Base-by-base conservation (phyloP, 2,329 filamentous ascomycete species). In the Thielaviopsis punctulata region DNA sequence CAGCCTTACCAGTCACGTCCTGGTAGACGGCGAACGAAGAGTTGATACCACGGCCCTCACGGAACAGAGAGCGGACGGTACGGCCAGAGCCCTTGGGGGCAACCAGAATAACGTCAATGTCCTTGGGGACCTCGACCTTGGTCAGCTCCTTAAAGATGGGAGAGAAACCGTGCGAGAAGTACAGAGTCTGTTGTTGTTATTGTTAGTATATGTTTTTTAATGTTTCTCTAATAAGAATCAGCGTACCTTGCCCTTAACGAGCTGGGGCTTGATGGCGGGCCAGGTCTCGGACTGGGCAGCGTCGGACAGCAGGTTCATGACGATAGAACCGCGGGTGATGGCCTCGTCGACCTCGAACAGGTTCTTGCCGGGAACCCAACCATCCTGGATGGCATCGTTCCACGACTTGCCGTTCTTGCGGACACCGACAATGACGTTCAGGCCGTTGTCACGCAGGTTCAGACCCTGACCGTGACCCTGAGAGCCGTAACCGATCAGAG, bases 141-240 rank as follows among this genome's bases (percentile, higher is more conserved):
- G 92, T 98, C 68, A 92, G 82, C 70, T 95, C 84, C 79, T 95
- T 95, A 86, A 98, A 98, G 72, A 98, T 89, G 68, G 92, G 92
- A 58, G 92, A 96, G 86, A 98, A 98, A 66, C 92, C 92, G 81
- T 98, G 92, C 62, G 92, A 96, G 81, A 98, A 98, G 84, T 98
- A 98, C 62, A 98, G 86, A 57, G 92, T 98, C 90, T 92, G 59
- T 5, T 13, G 23, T 15, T 45, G 27, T 51, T 45, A 45, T 10
- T 4, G 49, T 12, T 39, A 15, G n/a, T 23, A 33, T 51, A 44
- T 36, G 52, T 10, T 10, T 36, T 2, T 36, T 27, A 12, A 9
- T 23, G 19, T 44, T 30, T 8, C 9, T 6, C 39, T 7, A 45
- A 15, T 43, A 15, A 45, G 24, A 25, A 23, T 57, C 45, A 60